Base-by-base conservation (phyloP, 75 land plant species). In the Ceratopteris richardii region DNA sequence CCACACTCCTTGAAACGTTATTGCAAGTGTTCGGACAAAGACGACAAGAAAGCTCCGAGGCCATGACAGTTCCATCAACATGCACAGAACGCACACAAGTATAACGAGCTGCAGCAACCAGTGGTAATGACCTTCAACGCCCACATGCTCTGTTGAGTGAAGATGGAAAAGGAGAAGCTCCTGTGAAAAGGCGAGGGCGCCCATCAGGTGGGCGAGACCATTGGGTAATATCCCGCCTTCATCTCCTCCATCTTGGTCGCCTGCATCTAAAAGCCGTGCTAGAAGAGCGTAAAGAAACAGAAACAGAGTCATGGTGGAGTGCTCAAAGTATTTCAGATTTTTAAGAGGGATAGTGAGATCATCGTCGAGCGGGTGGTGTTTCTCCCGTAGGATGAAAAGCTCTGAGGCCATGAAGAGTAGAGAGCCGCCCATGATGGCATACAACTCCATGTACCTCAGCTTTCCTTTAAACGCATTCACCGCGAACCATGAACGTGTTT, bases 41-140 rank as follows among this genome's bases (percentile, higher is more conserved):
- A 74, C 57, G 6, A 78, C 54, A 39, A 77, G 29, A 65, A 87
- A 76, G 51, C 78, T 76, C 30, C 47, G 51, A 0, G 67, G 78
- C 28, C 44, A 22, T 16, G 31, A 29, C 1, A 87, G 72, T 30
- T 81, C 92, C 41, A 90, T 1, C 0, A 90, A 63, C 5, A 80
- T 74, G 1, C 77, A 69, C 39, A 57, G 33, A 6, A 90, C 31
- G 22, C 85, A 67, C n/a, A 77, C 76, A 9, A 27, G 13, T 0
- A 87, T 65, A 17, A 77, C 64, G 4, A 78, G 23, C 61, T 90
- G 92, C 0, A 90, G 82, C 5, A 87, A 79, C 70, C 74, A 67
- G 19, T 90, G 92, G 73, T 90, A 90, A 51, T 87, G 88, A 16
- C 93, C 93, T 44, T 88, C 93, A 2, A 76, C 60, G 19, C 88